A percentile compares a stretch with the other conserved stretches of the same genome.
Conservation (phyloP, 2,329 filamentous ascomycete species). For the Fusarium vanettenii region DNA sequence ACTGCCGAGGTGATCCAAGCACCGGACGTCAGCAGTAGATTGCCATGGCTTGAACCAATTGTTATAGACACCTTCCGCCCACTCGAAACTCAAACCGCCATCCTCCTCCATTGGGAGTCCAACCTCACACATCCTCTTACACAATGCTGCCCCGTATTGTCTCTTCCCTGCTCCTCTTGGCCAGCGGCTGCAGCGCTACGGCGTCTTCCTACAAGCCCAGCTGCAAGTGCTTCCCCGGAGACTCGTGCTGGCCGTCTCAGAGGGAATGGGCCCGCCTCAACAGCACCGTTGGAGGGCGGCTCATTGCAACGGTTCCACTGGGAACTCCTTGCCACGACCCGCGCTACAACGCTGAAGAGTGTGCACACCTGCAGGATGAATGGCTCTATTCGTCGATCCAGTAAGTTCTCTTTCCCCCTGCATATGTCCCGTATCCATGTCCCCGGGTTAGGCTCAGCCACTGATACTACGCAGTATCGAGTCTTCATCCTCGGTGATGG, state of each 20-base stretch:
- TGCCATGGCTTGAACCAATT: not conserved
- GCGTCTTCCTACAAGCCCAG: not conserved
- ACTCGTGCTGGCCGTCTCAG: slow-evolving; percentile 63
- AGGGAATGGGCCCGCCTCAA: slow-evolving; percentile 62
- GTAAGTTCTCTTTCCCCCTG: slow-evolving; percentile 45
- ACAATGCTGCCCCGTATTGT: not conserved
- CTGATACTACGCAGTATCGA: slow-evolving; percentile 15
- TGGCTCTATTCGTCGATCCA: slow-evolving; percentile 61
- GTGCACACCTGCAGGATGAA: slow-evolving; percentile 52
- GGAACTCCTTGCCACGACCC: slow-evolving; percentile 62
- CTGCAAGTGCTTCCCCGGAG: slow-evolving; percentile 52
- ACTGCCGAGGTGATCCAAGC: not conserved
- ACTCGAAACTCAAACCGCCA: not conserved
- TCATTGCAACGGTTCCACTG: slow-evolving; percentile 63
- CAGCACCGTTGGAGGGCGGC: slow-evolving; percentile 58
- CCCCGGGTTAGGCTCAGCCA: not conserved
- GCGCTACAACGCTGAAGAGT: slow-evolving; percentile 57
- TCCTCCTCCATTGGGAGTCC: not conserved
- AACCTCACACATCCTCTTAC: not conserved
- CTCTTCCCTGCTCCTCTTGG: not conserved
- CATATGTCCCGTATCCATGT: not conserved
- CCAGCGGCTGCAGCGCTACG: not conserved
- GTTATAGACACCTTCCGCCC: not conserved
- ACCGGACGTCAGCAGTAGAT: not conserved
- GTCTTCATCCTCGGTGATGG: slow-evolving; percentile 46